These are phyloP conservation scores for Imleria badia DNA, from an alignment of 768 basidiomycete species.

Conservation along the genomic window DNA sequence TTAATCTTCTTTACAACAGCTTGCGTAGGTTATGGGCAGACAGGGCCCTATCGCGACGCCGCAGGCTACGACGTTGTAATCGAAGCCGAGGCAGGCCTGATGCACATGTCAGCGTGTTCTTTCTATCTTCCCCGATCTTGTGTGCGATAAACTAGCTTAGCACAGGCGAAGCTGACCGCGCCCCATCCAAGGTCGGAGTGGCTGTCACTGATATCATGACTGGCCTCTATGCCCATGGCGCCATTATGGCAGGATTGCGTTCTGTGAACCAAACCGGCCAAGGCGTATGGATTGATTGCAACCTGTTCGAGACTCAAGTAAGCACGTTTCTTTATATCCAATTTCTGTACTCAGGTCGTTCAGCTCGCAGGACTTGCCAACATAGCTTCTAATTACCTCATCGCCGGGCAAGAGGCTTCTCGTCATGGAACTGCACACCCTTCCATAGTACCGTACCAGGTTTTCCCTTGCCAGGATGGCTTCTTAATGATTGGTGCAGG, in stretches of 20 bases:
- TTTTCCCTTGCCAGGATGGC: slow-evolving; percentile 83
- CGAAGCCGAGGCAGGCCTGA: slow-evolving; percentile 89
- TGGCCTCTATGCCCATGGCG: slow-evolving; percentile 87
- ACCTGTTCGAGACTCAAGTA: slow-evolving; percentile 90
- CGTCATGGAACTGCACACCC: slow-evolving; percentile 94
- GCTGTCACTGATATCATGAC: slow-evolving; percentile 90
- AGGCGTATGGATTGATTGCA: slow-evolving; percentile 91
- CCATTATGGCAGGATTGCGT: slow-evolving; percentile 86
- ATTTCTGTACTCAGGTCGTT: not conserved
- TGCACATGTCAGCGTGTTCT: slow-evolving; percentile 74
- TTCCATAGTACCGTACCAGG: slow-evolving; percentile 92
- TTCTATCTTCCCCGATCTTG: slow-evolving; percentile 9
- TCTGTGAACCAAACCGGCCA: slow-evolving; percentile 81
- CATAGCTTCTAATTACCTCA: slow-evolving; percentile 91
- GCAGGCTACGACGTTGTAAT: slow-evolving; percentile 89
- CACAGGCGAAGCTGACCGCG: slow-evolving; percentile 85
- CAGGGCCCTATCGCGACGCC: slow-evolving; percentile 79
- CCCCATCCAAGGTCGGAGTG: slow-evolving; percentile 93
- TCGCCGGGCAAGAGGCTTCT: slow-evolving; percentile 77
- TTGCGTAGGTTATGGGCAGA: slow-evolving; percentile 73
- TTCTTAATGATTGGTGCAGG: slow-evolving; percentile 94
- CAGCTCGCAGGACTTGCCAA: slow-evolving; percentile 91
- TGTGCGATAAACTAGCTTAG: slow-evolving; percentile 36
- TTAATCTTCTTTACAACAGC: not conserved
- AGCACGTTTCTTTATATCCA: slow-evolving; percentile 7